Base-by-base conservation (phyloP, 2,329 filamentous ascomycete genomes). In the Monosporascus sp. region DNA sequence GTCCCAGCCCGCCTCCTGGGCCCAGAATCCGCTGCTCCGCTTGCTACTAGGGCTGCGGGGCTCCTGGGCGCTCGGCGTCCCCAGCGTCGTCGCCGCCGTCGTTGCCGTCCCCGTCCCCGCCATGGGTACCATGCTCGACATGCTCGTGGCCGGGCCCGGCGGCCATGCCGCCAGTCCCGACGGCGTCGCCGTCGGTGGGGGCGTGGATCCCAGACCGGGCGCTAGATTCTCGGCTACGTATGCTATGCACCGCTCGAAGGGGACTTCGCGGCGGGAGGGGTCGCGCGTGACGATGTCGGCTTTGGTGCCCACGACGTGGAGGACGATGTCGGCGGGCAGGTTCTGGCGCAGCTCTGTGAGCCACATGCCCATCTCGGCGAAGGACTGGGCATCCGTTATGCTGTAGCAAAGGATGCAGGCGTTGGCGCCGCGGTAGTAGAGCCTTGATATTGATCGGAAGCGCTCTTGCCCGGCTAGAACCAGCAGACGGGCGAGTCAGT, bases 391-490 rank as follows among this genome's bases (percentile, higher is more conserved):
- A 70, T 92, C 88, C 56, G 91, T 96, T 69, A 97, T 95, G 75
- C 89, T 89, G 76, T 97, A 97, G 79, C 92, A 96, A 47, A 97
- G 82, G 55, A 97, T 90, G 65, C 90, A 94, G 54, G 92, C 92
- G 68, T 96, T 93, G 57, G 93, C 93, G 68, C 92, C 92, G 66
- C 93, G 88, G 74, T 99, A 99, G 78, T 97, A 97, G 51, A 99
- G 84, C 53, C 92, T 87, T 9, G 91, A 95, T 65, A 99, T 97
- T 57, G 88, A 92, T 63, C 93, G 85, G 71, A 97, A 99, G 53
- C 93, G 85, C 75, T 99, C 93, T 68, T 99, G 93, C 56, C 93
- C 93, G 53, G 93, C 85, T 78, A 24, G 17, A n/a, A 20, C 22
- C 27, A 31, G 27, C 27, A 31, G 35, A 49, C 37, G 19, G 44